Base-by-base conservation (phyloP, 495 filamentous ascomycete genomes). In the Hypoxylon perforatum region DNA sequence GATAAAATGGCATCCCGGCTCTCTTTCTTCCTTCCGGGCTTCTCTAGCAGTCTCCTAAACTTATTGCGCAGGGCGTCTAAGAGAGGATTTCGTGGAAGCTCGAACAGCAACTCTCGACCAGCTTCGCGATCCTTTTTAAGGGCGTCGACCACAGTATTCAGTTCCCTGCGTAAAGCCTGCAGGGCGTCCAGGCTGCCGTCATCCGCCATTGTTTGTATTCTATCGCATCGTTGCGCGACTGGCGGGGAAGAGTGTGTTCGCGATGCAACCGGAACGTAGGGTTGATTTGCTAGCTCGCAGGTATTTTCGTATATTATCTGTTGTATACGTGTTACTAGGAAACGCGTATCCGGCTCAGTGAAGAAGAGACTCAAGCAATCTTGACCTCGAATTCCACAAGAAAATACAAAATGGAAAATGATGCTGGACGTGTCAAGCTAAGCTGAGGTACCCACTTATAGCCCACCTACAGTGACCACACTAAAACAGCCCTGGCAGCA, bases 1-100 rank as follows among this genome's bases (percentile, higher is more conserved):
- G 85, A 85, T 18, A 84, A 48, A n/a, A 83, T 72, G 23, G 77
- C 73, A 63, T 77, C 70, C 57, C 84, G 78, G 78, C 92, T 92
- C 50, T 80, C 73, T 61, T 91, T 87, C 76, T 85, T 91, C 62
- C 91, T 91, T 23, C 83, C 69, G 25, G 88, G 85, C 71, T 92
- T 92, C 75, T 92, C 88, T 39, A 98, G 79, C 56, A 98, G 84
- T 65, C 84, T 86, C 76, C 83, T 85, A 74, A 99, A 93, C 52
- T 90, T 89, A 39, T 87, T 79, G 30, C 91, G 84, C 61, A 89
- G 85, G 42, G 79, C 77, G 70, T 92, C 89, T 39, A 98, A 79
- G 69, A 93, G 85, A 60, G 85, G 71, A 38, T 83, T 50, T n/a
- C 68, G 59, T 1, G 70, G 19, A 50, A 74, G 60, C 48, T 61